Evolutionary conservation across 2,329 filamentous ascomycete species (phyloP), one percentile per base, ranked within the genome.

Genomic region (Pyrenochaeta sp.): DNA sequence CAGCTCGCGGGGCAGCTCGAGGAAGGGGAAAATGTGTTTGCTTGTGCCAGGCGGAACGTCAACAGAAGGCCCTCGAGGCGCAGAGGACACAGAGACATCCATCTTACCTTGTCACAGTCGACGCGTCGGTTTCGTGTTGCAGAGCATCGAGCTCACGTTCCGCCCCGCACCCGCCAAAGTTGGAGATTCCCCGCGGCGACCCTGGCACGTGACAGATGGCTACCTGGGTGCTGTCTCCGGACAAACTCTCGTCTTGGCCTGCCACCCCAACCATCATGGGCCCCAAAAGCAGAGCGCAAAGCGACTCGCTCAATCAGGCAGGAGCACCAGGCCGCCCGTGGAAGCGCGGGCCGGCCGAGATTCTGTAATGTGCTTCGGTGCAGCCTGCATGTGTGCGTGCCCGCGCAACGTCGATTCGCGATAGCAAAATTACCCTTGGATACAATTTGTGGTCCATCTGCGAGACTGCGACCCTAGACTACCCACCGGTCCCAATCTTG

Each of bases 1-100:
- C 17, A 72, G 58, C 48, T 72, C 69, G 29, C 65, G 58, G 9
- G 69, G 69, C 9, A 72, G 56, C 6, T 44, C 35, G 9, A 71
- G 51, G 35, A 72, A 68, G 6, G 64, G 60, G 34, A 65, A 67
- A 19, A 50, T 35, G 20, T 44, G 18, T 28, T 46, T 31, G 10
- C 14, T 26, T 22, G 39, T 40, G 36, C 46, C 19, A 18, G 42
- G 27, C 19, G 28, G 26, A 18, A 31, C 18, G 19, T 28, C 35
- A 28, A 45, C 30, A 24, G 22, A 18, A n/a, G 31, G 23, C 26
- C 14, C 17, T 14, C 11, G 32, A 22, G 30, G 6, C 34, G 19
- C 26, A 29, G 8, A 28, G 27, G 22, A 28, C n/a, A 11, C 23
- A 15, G 26, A 32, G 35, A 32, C 35, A 29, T 38, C 40, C 50